A percentile compares a stretch with the other conserved stretches of the same genome.
phyloP scores from a whole-genome alignment of 2,329 filamentous ascomycete species.

The Neopestalotiopsis rosae region DNA sequence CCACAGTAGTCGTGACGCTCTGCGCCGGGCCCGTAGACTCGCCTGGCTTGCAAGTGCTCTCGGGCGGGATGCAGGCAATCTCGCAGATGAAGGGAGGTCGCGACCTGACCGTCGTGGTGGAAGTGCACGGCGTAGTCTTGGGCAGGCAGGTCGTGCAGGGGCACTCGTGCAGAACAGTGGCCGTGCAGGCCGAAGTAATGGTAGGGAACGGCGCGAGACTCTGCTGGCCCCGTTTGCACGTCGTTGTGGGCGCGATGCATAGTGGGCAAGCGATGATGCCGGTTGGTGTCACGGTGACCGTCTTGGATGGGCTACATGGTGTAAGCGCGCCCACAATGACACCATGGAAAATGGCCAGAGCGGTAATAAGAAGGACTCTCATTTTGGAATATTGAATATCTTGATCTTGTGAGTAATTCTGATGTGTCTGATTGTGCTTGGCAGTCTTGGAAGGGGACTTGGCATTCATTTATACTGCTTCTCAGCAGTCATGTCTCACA shows the following conservation, averaged over 20 bases:
- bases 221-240: neutral
- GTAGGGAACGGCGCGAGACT: neutral
- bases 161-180: neutral
- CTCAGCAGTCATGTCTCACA: neutral
- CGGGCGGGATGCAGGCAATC: constrained; percentile 4
- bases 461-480: constrained; percentile 5
- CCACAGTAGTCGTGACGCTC: neutral
- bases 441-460: neutral
- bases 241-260: neutral
- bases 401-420: neutral
- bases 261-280: neutral
- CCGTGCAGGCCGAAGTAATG: neutral
- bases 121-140: neutral
- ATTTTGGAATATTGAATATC: neutral
- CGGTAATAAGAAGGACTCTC: neutral
- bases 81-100: neutral
- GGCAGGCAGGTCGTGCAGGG: neutral
- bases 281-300: constrained; percentile 4
- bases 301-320: neutral
- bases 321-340: neutral
- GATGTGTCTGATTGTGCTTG: constrained; percentile 1
- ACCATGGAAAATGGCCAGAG: neutral
- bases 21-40: constrained; percentile 2
- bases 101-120: neutral
- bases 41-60: constrained; percentile 4